Evolutionary conservation across 257 asterid species (phyloP), one percentile per base, ranked within the genome.

Genomic region (Coffea canephora): DNA sequence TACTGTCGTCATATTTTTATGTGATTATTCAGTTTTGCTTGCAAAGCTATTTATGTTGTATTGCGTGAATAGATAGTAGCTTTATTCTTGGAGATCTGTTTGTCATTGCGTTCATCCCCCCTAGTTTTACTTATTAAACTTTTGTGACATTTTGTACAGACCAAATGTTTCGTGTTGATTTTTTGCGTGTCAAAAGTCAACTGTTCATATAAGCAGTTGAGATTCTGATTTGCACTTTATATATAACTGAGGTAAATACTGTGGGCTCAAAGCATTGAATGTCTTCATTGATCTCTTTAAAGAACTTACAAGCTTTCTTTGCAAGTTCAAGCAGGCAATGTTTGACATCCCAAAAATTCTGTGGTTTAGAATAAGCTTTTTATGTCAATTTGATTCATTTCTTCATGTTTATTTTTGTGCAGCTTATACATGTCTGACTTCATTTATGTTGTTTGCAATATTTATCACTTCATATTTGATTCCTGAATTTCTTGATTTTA

Each of bases 1-100:
- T 27, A 0, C 16, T 25, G 43, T 74, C 19, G 69, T 80, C 18
- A 21, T 49, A 25, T 25, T 49, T 49, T 65, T 23, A 3, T 41
- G 27, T 10, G 43, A 50, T 81, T 68, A 46, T 62, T 48, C 23
- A 46, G 43, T 39, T 39, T 39, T 72, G 18, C 67, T 79, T 79
- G 25, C 61, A 77, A 48, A 52, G 19, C 34, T 21, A n/a, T 49
- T 77, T 2, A 50, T 39, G 8, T 77, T 34, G 41, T 15, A 9
- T 55, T 48, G 14, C 27, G 25, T 4, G 62, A 43, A 19, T 34
- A 27, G 59, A n/a, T 34, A 46, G 59, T 43, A 46, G 59, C 18
- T 0, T 16, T 70, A 48, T 64, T n/a, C 72, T 31, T 71, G 19
- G 31, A 18, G 46, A 67, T 61, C 23, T 50, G 34, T 39, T 31